Evolutionary conservation across 1,284 basidiomycete genomes (phyloP).

Genomic region (Ceratobasidium sp.): DNA sequence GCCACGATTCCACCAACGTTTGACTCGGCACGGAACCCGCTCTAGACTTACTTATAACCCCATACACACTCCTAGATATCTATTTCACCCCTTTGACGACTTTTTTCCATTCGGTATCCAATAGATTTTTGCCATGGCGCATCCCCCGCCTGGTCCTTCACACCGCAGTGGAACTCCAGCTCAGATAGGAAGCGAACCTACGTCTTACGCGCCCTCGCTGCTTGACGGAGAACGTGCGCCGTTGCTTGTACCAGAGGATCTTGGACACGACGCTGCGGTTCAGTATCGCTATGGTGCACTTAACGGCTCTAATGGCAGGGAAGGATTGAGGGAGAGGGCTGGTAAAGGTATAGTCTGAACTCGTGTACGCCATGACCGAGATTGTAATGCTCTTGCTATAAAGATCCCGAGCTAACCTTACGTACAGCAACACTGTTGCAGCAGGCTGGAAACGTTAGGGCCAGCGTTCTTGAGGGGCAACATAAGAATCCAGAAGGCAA

Average conservation of each 20-base stretch:
- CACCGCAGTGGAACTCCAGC: slow-evolving; percentile 12
- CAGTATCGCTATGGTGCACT: slow-evolving; percentile 37
- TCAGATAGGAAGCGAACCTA: slow-evolving; percentile 22
- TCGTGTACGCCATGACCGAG: not conserved
- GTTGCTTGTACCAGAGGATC: slow-evolving; percentile 30
- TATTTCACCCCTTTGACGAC: no score
- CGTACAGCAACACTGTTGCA: not conserved
- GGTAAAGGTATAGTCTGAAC: not conserved
- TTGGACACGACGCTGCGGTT: slow-evolving; percentile 6
- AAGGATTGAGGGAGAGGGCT: not conserved
- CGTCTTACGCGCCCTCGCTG: slow-evolving; percentile 30
- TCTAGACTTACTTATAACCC: no score
- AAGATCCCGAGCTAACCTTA: not conserved
- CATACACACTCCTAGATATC: no score
- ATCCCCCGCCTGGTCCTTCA: not conserved
- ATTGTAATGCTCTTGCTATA: not conserved
- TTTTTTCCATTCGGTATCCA: no score
- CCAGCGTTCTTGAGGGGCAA: slow-evolving; percentile 11
- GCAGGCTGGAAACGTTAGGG: slow-evolving; percentile 37
- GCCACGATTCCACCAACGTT: slow-evolving; percentile 12
- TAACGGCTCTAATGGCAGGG: not conserved
- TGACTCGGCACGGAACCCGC: slow-evolving; percentile 20
- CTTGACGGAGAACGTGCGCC: slow-evolving; percentile 34
- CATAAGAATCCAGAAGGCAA: not conserved
- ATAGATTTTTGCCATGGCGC: not conserved